phyloP scores from a whole-genome alignment of 305 asterid species.

The Fraxinus greggii region DNA sequence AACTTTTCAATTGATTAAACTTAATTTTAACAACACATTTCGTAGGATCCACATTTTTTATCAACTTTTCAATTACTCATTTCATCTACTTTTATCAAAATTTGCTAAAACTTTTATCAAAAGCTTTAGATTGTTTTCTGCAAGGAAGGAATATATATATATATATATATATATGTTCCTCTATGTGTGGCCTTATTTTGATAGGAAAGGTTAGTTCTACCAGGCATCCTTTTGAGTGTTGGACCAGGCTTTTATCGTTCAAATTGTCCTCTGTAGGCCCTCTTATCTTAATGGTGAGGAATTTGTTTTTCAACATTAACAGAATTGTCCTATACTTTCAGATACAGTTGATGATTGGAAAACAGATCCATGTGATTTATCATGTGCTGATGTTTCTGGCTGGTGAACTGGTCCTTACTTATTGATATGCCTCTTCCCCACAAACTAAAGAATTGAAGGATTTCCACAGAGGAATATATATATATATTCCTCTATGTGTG shows the following conservation, averaged over 20 bases:
- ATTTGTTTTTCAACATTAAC: background rate
- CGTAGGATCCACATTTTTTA: too few relatives aligned
- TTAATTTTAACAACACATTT: too few relatives aligned
- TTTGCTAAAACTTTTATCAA: too few relatives aligned
- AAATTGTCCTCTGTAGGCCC: background rate
- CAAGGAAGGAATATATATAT: background rate
- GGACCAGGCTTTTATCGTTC: background rate
- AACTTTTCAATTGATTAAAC: too few relatives aligned
- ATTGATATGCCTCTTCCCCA: background rate
- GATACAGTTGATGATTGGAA: background rate
- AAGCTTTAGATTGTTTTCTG: background rate
- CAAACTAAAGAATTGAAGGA: background rate
- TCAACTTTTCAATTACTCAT: too few relatives aligned
- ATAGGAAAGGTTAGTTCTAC: background rate
- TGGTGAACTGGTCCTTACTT: background rate
- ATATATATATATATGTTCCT: too few relatives aligned
- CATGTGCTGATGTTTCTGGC: slow-evolving; percentile 10
- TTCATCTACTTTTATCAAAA: too few relatives aligned
- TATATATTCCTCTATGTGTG: background rate
- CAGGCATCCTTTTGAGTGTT: background rate
- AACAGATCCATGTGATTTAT: slow-evolving; percentile 29
- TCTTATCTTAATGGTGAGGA: background rate
- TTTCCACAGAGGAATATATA: background rate
- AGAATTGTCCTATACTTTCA: background rate
- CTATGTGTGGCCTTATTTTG: background rate